These are phyloP conservation scores for Phytophthora rubi DNA, from an alignment of 352 stramenopile species.

Conservation along the genomic window DNA sequence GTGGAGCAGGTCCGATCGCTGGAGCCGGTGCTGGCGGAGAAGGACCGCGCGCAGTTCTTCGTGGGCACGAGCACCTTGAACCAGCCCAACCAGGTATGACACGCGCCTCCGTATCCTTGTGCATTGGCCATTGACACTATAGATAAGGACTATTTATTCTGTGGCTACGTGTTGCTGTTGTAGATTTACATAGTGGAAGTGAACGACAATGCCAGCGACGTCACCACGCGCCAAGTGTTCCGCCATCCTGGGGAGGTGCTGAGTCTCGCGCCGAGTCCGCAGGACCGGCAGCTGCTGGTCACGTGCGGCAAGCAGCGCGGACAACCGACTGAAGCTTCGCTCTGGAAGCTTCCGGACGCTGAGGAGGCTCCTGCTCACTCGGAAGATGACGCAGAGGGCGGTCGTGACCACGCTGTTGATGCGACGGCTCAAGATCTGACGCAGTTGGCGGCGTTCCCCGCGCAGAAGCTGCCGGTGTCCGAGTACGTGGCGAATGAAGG, in stretches of 20 bases:
- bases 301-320: constrained; percentile 58
- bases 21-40: constrained; percentile 71
- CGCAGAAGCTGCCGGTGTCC: constrained; percentile 52
- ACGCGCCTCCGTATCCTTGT: background rate
- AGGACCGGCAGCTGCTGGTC: constrained; percentile 54
- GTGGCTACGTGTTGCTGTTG: background rate
- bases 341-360: constrained; percentile 55
- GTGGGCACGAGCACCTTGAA: constrained; percentile 70
- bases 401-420: background rate
- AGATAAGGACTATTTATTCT: background rate
- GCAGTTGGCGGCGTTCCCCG: constrained; percentile 44
- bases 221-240: constrained; percentile 51
- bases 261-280: constrained; percentile 57
- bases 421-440: constrained; percentile 35
- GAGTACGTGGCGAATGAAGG: constrained; percentile 32
- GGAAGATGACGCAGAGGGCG: constrained; percentile 16
- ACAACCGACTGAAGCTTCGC: constrained; percentile 41
- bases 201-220: constrained; percentile 43
- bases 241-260: constrained; percentile 55
- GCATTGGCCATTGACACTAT: background rate
- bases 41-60: constrained; percentile 68
- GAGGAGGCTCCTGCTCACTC: constrained; percentile 5
- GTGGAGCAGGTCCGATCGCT: constrained; percentile 60
- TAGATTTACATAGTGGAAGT: constrained; percentile 76
- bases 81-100: constrained; percentile 64